phyloP scores from a whole-genome alignment of 2,329 filamentous ascomycete species.

The Penicillium sp. region DNA sequence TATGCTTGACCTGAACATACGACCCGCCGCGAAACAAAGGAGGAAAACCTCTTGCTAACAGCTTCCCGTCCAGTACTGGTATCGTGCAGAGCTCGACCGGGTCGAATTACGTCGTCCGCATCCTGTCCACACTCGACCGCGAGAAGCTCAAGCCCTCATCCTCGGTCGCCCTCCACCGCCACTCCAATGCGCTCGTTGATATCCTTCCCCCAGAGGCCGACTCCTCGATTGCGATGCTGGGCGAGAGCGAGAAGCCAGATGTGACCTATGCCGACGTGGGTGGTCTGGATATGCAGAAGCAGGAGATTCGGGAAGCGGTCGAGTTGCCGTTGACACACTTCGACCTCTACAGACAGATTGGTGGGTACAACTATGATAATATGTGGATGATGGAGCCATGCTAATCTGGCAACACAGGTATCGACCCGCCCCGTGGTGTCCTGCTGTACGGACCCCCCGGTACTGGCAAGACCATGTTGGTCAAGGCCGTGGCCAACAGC shows the following conservation, averaged over 20 bases:
- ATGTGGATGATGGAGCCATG: neutral
- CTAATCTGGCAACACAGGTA: conserved; percentile 56
- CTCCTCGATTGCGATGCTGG: conserved; percentile 98
- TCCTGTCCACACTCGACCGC: conserved; percentile 96
- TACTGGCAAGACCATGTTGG: conserved; percentile 95
- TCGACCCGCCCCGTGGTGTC: conserved; percentile 95
- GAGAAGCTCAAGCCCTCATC: conserved; percentile 98
- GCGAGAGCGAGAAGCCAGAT: conserved; percentile 95
- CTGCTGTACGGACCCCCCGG: conserved; percentile 94
- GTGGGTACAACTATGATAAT: conserved; percentile 47
- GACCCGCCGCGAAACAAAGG: neutral
- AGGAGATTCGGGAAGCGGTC: conserved; percentile 97
- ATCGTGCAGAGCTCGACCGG: conserved; percentile 98
- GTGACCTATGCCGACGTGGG: conserved; percentile 98
- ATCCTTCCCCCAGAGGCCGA: conserved; percentile 99
- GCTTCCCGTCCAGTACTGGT: conserved; percentile 70
- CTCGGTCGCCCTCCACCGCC: conserved; percentile 94
- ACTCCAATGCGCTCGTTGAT: conserved; percentile 97
- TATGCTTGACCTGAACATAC: conserved; percentile 52
- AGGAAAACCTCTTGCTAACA: conserved; percentile 19
- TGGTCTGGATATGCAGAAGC: conserved; percentile 99
- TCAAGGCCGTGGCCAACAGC: conserved; percentile 98
- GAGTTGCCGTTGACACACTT: conserved; percentile 97
- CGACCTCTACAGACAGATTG: conserved; percentile 98
- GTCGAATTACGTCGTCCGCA: conserved; percentile 98